A percentile compares a stretch with the other conserved stretches of the same genome.
These are phyloP conservation scores for Trichoderma atrobrunneum DNA, from an alignment of 2,329 filamentous ascomycete genomes.

Conservation along the genomic window DNA sequence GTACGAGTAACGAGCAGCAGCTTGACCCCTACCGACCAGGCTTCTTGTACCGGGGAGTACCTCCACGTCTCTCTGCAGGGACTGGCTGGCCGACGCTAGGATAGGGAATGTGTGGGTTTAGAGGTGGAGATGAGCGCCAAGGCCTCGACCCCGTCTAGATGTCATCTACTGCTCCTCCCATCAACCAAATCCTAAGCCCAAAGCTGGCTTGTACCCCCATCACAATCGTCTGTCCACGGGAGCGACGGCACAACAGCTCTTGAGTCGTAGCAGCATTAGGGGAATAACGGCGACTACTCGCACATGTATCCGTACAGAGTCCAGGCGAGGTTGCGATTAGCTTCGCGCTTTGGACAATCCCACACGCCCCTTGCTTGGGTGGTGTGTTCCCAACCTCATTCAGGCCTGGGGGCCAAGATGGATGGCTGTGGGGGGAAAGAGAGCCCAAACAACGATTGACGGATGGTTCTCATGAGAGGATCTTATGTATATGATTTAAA, in stretches of 20 bases:
- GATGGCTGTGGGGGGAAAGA: constrained; percentile 17
- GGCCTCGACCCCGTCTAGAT: constrained; percentile 20
- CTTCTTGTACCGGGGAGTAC: constrained; percentile 14
- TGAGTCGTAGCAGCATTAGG: constrained; percentile 10
- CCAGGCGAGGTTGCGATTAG: constrained; percentile 9
- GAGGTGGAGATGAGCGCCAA: constrained; percentile 20
- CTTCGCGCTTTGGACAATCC: constrained; percentile 10
- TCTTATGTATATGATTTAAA: constrained; percentile 19
- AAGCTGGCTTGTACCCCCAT: constrained; percentile 22
- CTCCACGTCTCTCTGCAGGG: constrained; percentile 21
- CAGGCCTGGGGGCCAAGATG: constrained; percentile 17
- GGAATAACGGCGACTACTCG: neutral
- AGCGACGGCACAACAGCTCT: constrained; percentile 22
- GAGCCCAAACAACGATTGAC: constrained; percentile 4
- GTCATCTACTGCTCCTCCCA: constrained; percentile 20
- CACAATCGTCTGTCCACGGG: constrained; percentile 19
- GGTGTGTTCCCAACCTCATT: neutral
- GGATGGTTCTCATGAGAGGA: constrained; percentile 17
- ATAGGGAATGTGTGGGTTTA: constrained; percentile 16
- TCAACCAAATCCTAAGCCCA: constrained; percentile 18
- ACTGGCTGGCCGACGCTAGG: constrained; percentile 21
- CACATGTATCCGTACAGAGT: neutral
- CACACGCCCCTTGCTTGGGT: constrained; percentile 9
- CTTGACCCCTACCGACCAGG: constrained; percentile 9
- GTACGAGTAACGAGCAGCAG: neutral